Percentiles rank a stretch among this genome's conserved stretches.
Conservation (phyloP, 2,329 filamentous ascomycete genomes). For the Hypoxylon sp. region DNA sequence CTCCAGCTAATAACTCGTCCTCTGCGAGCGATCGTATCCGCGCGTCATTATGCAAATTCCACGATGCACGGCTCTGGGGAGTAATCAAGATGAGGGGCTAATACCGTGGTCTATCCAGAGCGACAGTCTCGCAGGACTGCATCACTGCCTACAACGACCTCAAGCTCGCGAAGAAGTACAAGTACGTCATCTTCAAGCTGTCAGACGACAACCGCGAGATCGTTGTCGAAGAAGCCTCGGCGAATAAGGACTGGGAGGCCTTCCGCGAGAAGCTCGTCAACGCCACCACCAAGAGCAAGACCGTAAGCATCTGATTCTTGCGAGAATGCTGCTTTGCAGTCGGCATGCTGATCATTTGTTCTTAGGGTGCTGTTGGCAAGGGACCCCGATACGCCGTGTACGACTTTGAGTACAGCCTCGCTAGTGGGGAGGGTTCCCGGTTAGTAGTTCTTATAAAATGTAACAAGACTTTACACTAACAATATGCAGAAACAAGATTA, state of each 20-base stretch:
- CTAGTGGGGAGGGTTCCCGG: slow-evolving; percentile 80
- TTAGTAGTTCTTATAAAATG: slow-evolving; percentile 54
- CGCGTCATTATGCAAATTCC: slow-evolving; percentile 38
- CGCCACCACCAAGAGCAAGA: slow-evolving; percentile 80
- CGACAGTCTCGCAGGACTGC: slow-evolving; percentile 80
- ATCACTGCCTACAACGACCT: slow-evolving; percentile 81
- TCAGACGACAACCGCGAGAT: slow-evolving; percentile 87
- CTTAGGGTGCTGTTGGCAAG: slow-evolving; percentile 70
- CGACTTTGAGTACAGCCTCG: slow-evolving; percentile 84
- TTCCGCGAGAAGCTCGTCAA: slow-evolving; percentile 84
- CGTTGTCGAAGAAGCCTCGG: slow-evolving; percentile 81
- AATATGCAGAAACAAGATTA: slow-evolving; percentile 78
- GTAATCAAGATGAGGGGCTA: slow-evolving; percentile 28
- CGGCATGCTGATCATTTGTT: slow-evolving; percentile 21
- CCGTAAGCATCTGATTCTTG: slow-evolving; percentile 60
- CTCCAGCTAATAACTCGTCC: slow-evolving; percentile 39
- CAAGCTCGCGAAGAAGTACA: slow-evolving; percentile 85
- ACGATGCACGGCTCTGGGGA: slow-evolving; percentile 25
- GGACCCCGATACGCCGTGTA: slow-evolving; percentile 88
- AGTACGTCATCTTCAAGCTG: slow-evolving; percentile 92
- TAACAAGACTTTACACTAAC: slow-evolving; percentile 28
- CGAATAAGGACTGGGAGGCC: slow-evolving; percentile 75
- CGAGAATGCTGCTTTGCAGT: slow-evolving; percentile 59
- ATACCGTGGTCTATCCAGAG: slow-evolving; percentile 64
- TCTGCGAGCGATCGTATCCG: slow-evolving; percentile 31